Percentiles rank a stretch among this genome's conserved stretches.
Conservation (phyloP, 2,329 filamentous ascomycete genomes). For the Orbilia ellipsospora region DNA sequence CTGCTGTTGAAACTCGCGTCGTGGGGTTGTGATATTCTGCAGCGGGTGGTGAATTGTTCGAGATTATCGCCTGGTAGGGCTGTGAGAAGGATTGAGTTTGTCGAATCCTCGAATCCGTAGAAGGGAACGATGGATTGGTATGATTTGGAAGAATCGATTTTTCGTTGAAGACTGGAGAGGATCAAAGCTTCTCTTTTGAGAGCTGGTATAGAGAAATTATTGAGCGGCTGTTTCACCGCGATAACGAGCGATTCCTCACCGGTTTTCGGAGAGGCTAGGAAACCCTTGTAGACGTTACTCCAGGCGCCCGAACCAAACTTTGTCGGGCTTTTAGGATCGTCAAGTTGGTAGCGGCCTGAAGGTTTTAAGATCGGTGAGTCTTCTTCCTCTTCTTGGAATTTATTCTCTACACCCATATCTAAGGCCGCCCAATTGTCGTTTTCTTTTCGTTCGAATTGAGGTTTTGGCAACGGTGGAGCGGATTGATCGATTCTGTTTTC, state of each 20-base stretch:
- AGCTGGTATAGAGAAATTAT: constrained; percentile 41
- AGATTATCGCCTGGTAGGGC: constrained; percentile 55
- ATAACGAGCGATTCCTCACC: constrained; percentile 22
- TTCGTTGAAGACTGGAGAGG: constrained; percentile 55
- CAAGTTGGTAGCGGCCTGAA: constrained; percentile 24
- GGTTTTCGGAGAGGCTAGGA: constrained; percentile 19
- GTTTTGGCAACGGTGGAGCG: constrained; percentile 20
- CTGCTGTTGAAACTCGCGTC: constrained; percentile 22
- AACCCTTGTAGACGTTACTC: constrained; percentile 55
- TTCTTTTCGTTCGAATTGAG: constrained; percentile 16
- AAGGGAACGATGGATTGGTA: constrained; percentile 52
- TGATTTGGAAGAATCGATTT: constrained; percentile 8
- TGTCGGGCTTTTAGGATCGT: constrained; percentile 26
- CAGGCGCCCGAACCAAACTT: constrained; percentile 58
- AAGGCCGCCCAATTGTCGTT: constrained; percentile 8
- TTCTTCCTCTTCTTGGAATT: constrained; percentile 5
- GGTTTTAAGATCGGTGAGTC: constrained; percentile 16
- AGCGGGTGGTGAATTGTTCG: constrained; percentile 35
- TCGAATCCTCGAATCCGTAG: constrained; percentile 56
- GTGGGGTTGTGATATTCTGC: constrained; percentile 13
- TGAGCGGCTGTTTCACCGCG: constrained; percentile 57
- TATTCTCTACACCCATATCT: constrained; percentile 39
- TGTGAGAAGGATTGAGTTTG: constrained; percentile 55
- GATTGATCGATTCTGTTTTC: constrained; percentile 14
- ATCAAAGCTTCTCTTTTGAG: constrained; percentile 56